A percentile compares a stretch with the other conserved stretches of the same genome.
Conservation (phyloP, 2,329 filamentous ascomycete species). For the Colletotrichum tropicicola region DNA sequence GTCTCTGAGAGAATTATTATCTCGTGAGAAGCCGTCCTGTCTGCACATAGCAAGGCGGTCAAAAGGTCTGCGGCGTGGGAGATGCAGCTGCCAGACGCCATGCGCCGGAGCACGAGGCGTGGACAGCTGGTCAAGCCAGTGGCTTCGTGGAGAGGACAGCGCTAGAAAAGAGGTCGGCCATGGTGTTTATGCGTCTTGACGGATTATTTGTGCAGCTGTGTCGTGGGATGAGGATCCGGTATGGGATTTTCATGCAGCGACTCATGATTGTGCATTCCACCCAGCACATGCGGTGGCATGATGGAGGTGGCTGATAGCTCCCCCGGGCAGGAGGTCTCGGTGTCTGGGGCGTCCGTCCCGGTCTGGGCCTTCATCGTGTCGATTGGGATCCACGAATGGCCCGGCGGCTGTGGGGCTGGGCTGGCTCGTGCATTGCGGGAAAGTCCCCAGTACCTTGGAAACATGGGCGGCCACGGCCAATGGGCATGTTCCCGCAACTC, state of each 20-base stretch:
- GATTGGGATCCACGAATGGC: neutral
- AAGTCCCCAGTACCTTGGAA: slow-evolving; percentile 28
- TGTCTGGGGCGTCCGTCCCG: slow-evolving; percentile 3
- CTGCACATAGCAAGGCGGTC: neutral
- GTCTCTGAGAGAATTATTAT: no score
- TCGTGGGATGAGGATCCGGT: no score
- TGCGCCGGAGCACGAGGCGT: neutral
- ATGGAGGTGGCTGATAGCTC: slow-evolving; percentile 18
- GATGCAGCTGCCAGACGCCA: neutral
- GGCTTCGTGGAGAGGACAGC: neutral
- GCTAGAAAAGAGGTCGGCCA: neutral
- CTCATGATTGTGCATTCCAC: slow-evolving; percentile 4
- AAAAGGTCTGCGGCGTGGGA: no score
- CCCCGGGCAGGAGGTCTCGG: neutral
- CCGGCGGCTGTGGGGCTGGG: slow-evolving; percentile 3
- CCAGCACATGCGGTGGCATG: slow-evolving; percentile 7
- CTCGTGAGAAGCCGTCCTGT: neutral
- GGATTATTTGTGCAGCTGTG: neutral
- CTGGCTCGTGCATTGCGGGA: slow-evolving; percentile 12
- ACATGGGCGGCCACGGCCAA: neutral
- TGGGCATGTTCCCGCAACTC: slow-evolving; percentile 27
- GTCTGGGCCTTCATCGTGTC: slow-evolving; percentile 8
- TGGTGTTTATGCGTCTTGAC: neutral
- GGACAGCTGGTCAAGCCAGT: neutral
- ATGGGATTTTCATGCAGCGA: neutral